A percentile compares a stretch with the other conserved stretches of the same genome.
Evolutionary conservation across 1,139 yeast genomes (phyloP).

Genomic region (Kodamaea sp.): DNA sequence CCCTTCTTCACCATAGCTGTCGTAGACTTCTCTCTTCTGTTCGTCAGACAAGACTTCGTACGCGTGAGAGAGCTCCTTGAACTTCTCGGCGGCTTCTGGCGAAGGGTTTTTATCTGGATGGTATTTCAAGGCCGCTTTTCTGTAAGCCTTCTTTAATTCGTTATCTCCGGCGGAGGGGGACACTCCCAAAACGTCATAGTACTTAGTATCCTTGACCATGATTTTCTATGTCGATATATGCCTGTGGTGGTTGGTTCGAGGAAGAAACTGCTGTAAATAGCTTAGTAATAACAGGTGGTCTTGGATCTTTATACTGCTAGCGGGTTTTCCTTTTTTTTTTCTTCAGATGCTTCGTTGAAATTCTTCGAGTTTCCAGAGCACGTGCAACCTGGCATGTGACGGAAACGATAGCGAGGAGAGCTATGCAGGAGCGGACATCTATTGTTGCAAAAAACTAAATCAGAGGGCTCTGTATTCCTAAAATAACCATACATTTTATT

Average conservation of each 20-base stretch:
- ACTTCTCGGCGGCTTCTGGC: constrained; percentile 94
- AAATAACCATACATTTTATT: too few relatives aligned
- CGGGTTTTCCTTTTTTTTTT: constrained; percentile 6
- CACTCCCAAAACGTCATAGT: constrained; percentile 85
- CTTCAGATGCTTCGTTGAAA: constrained; percentile 9
- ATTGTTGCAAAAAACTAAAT: too few relatives aligned
- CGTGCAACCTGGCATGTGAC: constrained; percentile 8
- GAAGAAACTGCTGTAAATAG: too few relatives aligned
- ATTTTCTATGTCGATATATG: constrained; percentile 1
- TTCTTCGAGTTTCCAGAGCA: constrained; percentile 10
- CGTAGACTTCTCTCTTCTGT: constrained; percentile 87
- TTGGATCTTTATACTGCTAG: too few relatives aligned
- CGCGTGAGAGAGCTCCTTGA: constrained; percentile 88
- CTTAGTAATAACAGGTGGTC: too few relatives aligned
- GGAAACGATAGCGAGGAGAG: too few relatives aligned
- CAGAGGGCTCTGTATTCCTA: too few relatives aligned
- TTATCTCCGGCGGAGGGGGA: constrained; percentile 73
- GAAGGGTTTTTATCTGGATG: constrained; percentile 89
- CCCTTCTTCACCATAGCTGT: constrained; percentile 92
- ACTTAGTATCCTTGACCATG: constrained; percentile 93
- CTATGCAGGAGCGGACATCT: too few relatives aligned
- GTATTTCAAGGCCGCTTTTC: constrained; percentile 87
- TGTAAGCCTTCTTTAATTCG: constrained; percentile 93
- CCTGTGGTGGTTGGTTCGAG: constrained; percentile 6
- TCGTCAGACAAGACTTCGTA: constrained; percentile 86